Percentiles rank a stretch among this genome's conserved stretches.
phyloP scores from a whole-genome alignment of 192 early-diverging fungal genomes.

The Mortierella alpina region DNA sequence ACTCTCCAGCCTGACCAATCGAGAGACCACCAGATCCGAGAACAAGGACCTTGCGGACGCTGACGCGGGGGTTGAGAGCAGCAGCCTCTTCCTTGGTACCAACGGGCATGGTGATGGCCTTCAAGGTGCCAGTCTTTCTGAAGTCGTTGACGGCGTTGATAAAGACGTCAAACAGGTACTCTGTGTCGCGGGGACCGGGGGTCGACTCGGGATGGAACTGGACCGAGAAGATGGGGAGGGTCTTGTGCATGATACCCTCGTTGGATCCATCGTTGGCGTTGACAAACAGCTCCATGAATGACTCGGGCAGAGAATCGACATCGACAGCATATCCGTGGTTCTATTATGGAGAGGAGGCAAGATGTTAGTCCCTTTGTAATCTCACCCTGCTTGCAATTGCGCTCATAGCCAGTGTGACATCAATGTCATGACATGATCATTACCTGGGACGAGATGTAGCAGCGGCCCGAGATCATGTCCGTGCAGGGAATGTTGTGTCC shows the following conservation, averaged over 20 bases:
- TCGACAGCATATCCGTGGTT: conserved; percentile 99
- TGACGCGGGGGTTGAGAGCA: conserved; percentile 63
- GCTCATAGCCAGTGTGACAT: too few species aligned
- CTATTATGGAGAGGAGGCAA: conserved; percentile 2
- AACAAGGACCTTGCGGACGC: conserved; percentile 92
- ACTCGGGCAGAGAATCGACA: conserved; percentile 73
- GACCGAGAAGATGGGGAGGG: conserved; percentile 94
- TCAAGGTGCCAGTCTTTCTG: conserved; percentile 72
- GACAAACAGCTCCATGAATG: conserved; percentile 92
- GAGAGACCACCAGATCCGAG: conserved; percentile 97
- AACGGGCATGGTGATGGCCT: conserved; percentile 79
- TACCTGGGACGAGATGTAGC: conserved; percentile 96
- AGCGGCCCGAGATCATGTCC: conserved; percentile 92
- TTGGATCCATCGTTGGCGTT: conserved; percentile 99
- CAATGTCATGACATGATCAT: not conserved
- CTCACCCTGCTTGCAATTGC: not conserved
- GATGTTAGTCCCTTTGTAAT: not conserved
- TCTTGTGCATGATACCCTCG: conserved; percentile 95
- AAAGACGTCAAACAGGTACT: conserved; percentile 97
- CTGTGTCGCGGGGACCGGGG: conserved; percentile 97
- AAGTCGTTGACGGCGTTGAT: conserved; percentile 82
- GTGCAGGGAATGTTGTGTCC: conserved; percentile 99
- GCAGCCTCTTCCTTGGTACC: conserved; percentile 58
- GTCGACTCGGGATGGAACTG: conserved; percentile 99
- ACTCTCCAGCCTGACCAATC: conserved; percentile 99